Base-by-base conservation (phyloP, 371 early-diverging fungal species). In the Batkoa obscura region DNA sequence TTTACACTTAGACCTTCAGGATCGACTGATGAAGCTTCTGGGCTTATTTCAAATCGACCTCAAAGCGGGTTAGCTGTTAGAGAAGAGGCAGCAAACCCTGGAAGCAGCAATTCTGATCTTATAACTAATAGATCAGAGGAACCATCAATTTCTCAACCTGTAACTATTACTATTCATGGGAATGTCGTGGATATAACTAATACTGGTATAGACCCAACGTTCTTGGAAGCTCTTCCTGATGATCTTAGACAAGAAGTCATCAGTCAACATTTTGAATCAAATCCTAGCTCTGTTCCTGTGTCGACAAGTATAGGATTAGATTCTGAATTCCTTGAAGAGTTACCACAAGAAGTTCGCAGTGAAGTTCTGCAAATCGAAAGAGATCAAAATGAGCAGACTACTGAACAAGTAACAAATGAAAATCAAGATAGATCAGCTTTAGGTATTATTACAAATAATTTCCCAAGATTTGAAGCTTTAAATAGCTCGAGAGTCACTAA, bases 161-260 rank as follows among this genome's bases (percentile, higher is more conserved):
- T 32, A 23, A 50, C 51, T 34, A 50, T 36, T 13, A 50, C 34
- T 9, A 36, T 90, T 36, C 68, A 78, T 57, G 90, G 90, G n/a
- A 62, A 78, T 43, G 58, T 68, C 55, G 75, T 93, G 0, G 95
- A 97, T 62, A 88, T 97, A 32, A 85, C 93, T 1, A 87, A 88
- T 23, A 83, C 88, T 38, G 96, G 93, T 23, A 94, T 96, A 47
- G 98, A 97, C 62, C 75, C 81, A 0, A 86, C 85, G 56, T 97
- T 97, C 66, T 68, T 97, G 58, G 84, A 88, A 62, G 98, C 98
- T 1, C 68, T 97, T 43, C 98, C 98, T 0, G 94, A 94, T 36
- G 95, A 95, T 49, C 63, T 97, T 64, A 83, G 93, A 37, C 78
- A 76, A 60, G 97, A 97, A 65, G 94, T 95, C 4, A 68, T 94